A percentile compares a stretch with the other conserved stretches of the same genome.
Conservation (phyloP, 768 basidiomycete genomes). For the Pulveroboletus frians region DNA sequence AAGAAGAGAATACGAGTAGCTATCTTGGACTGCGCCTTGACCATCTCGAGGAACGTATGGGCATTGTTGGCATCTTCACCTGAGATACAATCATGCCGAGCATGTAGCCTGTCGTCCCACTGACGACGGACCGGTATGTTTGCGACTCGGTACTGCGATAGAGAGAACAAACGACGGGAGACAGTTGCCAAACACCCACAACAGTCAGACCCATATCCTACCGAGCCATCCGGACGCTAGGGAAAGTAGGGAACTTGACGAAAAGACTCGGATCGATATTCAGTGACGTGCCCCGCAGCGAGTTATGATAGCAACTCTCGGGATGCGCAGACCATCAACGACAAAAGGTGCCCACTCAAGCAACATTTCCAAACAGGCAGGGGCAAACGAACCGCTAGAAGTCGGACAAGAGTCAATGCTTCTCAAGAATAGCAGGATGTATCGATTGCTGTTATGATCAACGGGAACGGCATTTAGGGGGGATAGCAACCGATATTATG, state of each 20-base stretch:
- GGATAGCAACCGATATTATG: background rate
- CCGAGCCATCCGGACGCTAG: background rate
- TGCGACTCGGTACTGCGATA: background rate
- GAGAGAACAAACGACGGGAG: background rate
- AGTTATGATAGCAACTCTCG: too few species aligned
- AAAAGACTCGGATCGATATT: too few species aligned
- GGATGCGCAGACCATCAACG: background rate
- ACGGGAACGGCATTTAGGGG: background rate
- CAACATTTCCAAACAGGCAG: background rate
- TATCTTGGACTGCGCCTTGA: slow-evolving; percentile 45
- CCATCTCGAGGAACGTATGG: slow-evolving; percentile 56
- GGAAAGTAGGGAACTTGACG: slow-evolving; percentile 1
- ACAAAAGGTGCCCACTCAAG: background rate
- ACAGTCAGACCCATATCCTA: background rate
- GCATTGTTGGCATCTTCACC: slow-evolving; percentile 54
- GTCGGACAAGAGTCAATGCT: too few species aligned
- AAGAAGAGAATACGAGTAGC: slow-evolving; percentile 45
- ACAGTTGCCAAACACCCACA: background rate
- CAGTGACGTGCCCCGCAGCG: too few species aligned
- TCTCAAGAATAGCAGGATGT: too few species aligned
- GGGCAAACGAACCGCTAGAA: too few species aligned
- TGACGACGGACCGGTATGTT: slow-evolving; percentile 38
- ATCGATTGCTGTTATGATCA: too few species aligned
- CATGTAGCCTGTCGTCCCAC: slow-evolving; percentile 48
- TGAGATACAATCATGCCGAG: slow-evolving; percentile 52